Percentiles rank a stretch among this genome's conserved stretches.
These are phyloP conservation scores for Leishmania major DNA, from an alignment of 208 protist species.

Conservation along the genomic window DNA sequence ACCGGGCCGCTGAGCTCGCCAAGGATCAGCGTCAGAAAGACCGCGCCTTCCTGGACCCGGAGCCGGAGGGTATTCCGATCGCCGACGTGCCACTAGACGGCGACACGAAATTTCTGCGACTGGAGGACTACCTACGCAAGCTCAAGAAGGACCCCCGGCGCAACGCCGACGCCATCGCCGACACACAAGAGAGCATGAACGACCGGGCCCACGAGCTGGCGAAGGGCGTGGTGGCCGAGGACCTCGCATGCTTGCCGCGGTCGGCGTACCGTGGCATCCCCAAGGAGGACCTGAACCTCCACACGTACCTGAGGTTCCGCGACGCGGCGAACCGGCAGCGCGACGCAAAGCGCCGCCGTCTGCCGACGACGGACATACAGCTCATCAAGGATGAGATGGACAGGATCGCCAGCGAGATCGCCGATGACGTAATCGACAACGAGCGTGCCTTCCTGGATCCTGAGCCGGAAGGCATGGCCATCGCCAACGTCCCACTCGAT, in stretches of 20 bases:
- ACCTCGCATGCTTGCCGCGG: slow-evolving; percentile 53
- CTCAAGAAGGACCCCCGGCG: slow-evolving; percentile 65
- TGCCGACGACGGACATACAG: slow-evolving; percentile 22
- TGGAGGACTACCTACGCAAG: slow-evolving; percentile 68
- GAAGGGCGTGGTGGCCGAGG: slow-evolving; percentile 53
- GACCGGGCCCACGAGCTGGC: slow-evolving; percentile 76
- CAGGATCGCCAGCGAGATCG: slow-evolving; percentile 53
- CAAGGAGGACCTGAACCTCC: slow-evolving; percentile 74
- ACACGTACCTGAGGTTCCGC: slow-evolving; percentile 66
- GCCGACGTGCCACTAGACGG: slow-evolving; percentile 54
- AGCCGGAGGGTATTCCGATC: slow-evolving; percentile 77
- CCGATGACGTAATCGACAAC: slow-evolving; percentile 62
- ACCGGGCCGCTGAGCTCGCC: slow-evolving; percentile 72
- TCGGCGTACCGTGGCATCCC: slow-evolving; percentile 67
- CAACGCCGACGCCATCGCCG: slow-evolving; percentile 57
- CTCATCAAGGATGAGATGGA: slow-evolving; percentile 66
- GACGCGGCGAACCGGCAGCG: slow-evolving; percentile 61
- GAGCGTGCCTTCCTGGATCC: slow-evolving; percentile 80
- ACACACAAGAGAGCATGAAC: slow-evolving; percentile 79
- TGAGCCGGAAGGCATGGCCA: slow-evolving; percentile 74
- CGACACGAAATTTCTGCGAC: slow-evolving; percentile 55
- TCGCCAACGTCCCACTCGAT: slow-evolving; percentile 79
- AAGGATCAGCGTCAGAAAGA: slow-evolving; percentile 51
- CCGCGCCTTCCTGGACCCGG: slow-evolving; percentile 61
- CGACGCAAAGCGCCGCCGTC: slow-evolving; percentile 14